These are phyloP conservation scores for Tuber indicum DNA, from an alignment of 495 filamentous ascomycete species.

Conservation along the genomic window DNA sequence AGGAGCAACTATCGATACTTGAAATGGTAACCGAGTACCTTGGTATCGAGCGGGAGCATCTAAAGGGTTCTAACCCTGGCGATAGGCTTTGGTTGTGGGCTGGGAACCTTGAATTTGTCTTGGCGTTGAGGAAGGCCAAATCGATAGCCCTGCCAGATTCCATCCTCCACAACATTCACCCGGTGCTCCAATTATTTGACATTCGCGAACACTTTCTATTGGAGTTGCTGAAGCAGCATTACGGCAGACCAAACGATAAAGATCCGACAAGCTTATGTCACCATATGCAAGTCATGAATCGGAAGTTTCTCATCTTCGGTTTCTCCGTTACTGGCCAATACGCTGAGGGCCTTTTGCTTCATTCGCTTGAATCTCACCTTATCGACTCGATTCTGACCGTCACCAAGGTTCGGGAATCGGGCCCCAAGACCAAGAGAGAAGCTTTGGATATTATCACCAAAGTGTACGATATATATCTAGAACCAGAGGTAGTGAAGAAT, in stretches of 20 bases:
- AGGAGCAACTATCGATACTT: constrained; percentile 26
- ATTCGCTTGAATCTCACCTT: constrained; percentile 32
- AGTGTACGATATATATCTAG: constrained; percentile 35
- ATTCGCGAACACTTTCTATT: constrained; percentile 31
- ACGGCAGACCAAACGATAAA: constrained; percentile 34
- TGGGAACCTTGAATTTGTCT: constrained; percentile 30
- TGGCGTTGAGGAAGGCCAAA: constrained; percentile 25
- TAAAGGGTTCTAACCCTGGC: constrained; percentile 20
- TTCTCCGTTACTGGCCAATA: constrained; percentile 33
- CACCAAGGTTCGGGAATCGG: constrained; percentile 31
- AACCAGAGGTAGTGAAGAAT: constrained; percentile 19
- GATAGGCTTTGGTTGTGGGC: constrained; percentile 32
- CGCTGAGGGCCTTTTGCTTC: constrained; percentile 28
- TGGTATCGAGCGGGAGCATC: constrained; percentile 24
- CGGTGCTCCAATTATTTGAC: constrained; percentile 33
- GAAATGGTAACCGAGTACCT: constrained; percentile 34
- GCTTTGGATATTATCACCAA: constrained; percentile 30
- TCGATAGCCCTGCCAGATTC: constrained; percentile 18
- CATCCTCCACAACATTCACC: constrained; percentile 31
- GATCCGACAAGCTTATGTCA: constrained; percentile 33
- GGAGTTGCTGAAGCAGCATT: constrained; percentile 32
- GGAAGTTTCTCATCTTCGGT: constrained; percentile 36
- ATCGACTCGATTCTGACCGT: constrained; percentile 32
- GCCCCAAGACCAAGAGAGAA: constrained; percentile 30
- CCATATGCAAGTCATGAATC: constrained; percentile 35